Percentiles rank a stretch among this genome's conserved stretches.
These are phyloP conservation scores for Calamus simplicifolius DNA, from an alignment of 176 grass and related monocot species.

Conservation along the genomic window DNA sequence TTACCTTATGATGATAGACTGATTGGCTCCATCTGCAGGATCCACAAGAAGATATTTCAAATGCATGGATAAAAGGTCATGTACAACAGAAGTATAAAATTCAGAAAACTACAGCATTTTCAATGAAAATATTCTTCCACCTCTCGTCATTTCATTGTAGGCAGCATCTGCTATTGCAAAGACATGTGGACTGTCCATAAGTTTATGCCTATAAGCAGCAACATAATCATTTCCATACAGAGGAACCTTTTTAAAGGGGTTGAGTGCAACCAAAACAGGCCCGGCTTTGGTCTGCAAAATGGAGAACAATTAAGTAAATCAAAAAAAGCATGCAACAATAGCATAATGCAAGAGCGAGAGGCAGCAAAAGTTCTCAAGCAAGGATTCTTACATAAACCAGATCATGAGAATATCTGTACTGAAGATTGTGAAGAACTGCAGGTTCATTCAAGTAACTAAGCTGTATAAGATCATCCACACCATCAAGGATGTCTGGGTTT, in stretches of 20 bases:
- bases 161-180: conserved; percentile 95
- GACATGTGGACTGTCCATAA: conserved; percentile 77
- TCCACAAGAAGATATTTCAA: too few species aligned
- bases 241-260: conserved; percentile 91
- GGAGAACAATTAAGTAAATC: too few species aligned
- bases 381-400: conserved; percentile 79
- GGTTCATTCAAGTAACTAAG: conserved; percentile 97
- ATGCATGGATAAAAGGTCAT: not conserved
- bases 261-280: conserved; percentile 92
- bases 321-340: too few species aligned
- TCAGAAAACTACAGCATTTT: conserved; percentile 12
- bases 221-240: conserved; percentile 85
- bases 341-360: too few species aligned
- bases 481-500: conserved; percentile 98
- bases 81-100: conserved; percentile 5
- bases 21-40: conserved; percentile 91
- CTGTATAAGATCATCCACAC: conserved; percentile 97
- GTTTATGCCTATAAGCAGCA: conserved; percentile 68
- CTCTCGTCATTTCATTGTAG: conserved; percentile 88
- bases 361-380: too few species aligned
- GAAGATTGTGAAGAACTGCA: conserved; percentile 87
- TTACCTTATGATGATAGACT: conserved; percentile 97
- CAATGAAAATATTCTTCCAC: conserved; percentile 21
- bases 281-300: conserved; percentile 84
- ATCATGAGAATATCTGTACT: conserved; percentile 77